Base-by-base conservation (phyloP, 352 stramenopile genomes). In the Phytophthora colocasiae region DNA sequence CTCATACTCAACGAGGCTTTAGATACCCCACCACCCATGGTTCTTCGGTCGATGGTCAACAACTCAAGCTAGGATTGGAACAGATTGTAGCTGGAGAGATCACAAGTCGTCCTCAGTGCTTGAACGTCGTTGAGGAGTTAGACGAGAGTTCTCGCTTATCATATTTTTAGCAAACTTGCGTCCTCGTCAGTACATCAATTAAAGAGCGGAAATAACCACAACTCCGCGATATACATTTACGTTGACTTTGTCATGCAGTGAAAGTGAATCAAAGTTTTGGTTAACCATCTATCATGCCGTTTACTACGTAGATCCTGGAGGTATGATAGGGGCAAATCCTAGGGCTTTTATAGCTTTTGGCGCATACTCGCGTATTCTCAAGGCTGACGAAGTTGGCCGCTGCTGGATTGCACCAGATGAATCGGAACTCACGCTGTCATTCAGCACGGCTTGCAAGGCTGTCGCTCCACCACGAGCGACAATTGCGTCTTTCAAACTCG, bases 301-400 rank as follows among this genome's bases (percentile, higher is more conserved):
- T 27, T 32, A 58, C 14, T 45, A 48, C 1, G 38, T 29, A 6
- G 43, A 45, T 2, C 17, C 32, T 26, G 43, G 36, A 29, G 64
- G 51, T 50, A 73, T 64, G 49, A 89, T 71, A 0, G 79, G 75
- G 2, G 78, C 68, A 19, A 92, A 93, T 0, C 85, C 85, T 0
- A 94, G 66, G 2, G 80, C 83, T 15, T 84, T 81, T 31, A 94
- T 92, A 1, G 85, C 83, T 66, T 91, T 91, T 3, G 83, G 83
- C 0, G 85, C 85, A 36, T 91, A 90, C 61, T 94, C 83, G 4
- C 83, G 83, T 63, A 94, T 94, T 27, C 83, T 74, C 68, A 87
- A 70, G 11, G 82, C 85, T 7, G 83, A 92, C 14, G 85, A 92
- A 3, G 81, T 73, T 15, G 61, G 49, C 41, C 68, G 39, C 47